phyloP scores from a whole-genome alignment of 2,329 filamentous ascomycete genomes.

The Fusarium napiforme region DNA sequence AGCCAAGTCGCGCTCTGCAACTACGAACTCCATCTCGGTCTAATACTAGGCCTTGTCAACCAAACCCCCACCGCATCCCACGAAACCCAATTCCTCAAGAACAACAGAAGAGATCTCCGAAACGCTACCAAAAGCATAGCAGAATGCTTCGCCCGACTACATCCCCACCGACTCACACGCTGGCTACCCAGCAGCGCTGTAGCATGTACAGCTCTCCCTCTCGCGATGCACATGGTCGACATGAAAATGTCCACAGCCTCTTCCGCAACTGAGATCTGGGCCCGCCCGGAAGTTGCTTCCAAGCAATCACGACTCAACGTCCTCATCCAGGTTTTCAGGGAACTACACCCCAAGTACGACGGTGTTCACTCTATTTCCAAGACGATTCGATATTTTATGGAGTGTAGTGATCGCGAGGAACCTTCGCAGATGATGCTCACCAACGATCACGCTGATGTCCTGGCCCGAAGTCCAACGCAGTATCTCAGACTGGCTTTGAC shows the following conservation, averaged over 20 bases:
- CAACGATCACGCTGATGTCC: conserved; percentile 4
- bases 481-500: conserved; percentile 34
- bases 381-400: conserved; percentile 38
- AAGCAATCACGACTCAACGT: conserved; percentile 36
- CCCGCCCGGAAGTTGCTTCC: conserved; percentile 11
- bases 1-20: conserved; percentile 32
- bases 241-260: conserved; percentile 29
- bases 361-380: conserved; percentile 37
- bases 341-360: conserved; percentile 34
- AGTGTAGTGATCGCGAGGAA: conserved; percentile 19
- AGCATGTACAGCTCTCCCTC: conserved; percentile 32
- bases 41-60: conserved; percentile 17
- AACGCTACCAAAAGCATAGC: conserved; percentile 30
- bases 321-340: conserved; percentile 32
- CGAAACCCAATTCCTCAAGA: conserved; percentile 23
- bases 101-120: conserved; percentile 27
- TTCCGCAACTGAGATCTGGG: conserved; percentile 22
- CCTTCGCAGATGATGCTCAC: not conserved
- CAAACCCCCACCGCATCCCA: not conserved
- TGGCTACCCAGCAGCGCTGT: conserved; percentile 39
- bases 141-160: conserved; percentile 25
- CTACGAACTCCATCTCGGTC: conserved; percentile 33
- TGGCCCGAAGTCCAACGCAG: conserved; percentile 27
- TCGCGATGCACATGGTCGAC: conserved; percentile 36
- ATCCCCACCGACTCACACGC: conserved; percentile 10